Conservation (phyloP, 495 filamentous ascomycete species). For the Penicillium bovifimosum region DNA sequence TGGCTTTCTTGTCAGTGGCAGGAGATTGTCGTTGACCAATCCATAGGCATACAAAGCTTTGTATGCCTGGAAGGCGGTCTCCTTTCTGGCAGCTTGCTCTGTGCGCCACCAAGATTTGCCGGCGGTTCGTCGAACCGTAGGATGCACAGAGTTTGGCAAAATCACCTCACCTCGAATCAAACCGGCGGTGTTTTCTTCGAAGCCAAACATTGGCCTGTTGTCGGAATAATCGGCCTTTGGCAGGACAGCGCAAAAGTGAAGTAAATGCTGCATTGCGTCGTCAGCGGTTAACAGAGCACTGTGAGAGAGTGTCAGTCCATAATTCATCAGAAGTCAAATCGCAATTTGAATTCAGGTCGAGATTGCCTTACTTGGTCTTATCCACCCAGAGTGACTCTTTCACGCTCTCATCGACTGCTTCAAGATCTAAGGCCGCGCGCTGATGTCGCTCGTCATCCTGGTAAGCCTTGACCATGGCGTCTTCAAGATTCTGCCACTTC, state of each 20-base stretch:
- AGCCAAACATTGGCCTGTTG: conserved; percentile 44
- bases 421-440: conserved; percentile 41
- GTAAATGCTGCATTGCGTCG: conserved; percentile 66
- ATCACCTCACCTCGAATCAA: conserved; percentile 43
- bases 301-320: neutral
- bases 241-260: conserved; percentile 73
- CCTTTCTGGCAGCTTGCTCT: conserved; percentile 70
- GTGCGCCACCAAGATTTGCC: conserved; percentile 58
- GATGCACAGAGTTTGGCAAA: conserved; percentile 66
- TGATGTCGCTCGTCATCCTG: conserved; percentile 59
- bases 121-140: conserved; percentile 49
- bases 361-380: conserved; percentile 44
- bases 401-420: conserved; percentile 45
- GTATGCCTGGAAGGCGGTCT: conserved; percentile 83
- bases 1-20: conserved; percentile 48
- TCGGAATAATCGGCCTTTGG: conserved; percentile 52
- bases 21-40: conserved; percentile 71
- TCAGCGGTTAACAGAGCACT: conserved; percentile 71
- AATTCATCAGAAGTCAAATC: neutral
- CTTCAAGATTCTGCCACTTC: conserved; percentile 61
- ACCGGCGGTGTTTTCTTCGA: conserved; percentile 22
- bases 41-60: conserved; percentile 60
- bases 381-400: conserved; percentile 41
- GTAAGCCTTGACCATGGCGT: conserved; percentile 67
- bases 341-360: neutral